Conservation (phyloP, 805 yeast species). For the Blastobotrys attinorum region DNA sequence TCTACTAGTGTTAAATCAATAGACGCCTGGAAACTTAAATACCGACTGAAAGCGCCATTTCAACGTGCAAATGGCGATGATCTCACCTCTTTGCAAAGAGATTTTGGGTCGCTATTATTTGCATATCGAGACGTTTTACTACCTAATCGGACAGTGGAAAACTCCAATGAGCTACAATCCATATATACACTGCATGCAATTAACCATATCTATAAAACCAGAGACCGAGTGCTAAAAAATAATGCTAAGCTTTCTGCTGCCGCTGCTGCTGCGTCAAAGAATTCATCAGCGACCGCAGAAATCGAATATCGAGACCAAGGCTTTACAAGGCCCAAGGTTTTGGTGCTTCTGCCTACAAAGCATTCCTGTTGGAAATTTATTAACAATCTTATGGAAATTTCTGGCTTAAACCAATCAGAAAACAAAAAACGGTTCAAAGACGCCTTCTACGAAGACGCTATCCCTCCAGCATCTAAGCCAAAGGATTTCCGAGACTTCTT, state of each 20-base stretch:
- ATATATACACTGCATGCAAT: slow-evolving; percentile 63
- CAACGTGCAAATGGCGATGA: slow-evolving; percentile 15
- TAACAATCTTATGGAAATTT: slow-evolving; percentile 47
- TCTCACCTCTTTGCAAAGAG: slow-evolving; percentile 40
- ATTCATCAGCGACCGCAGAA: slow-evolving; percentile 30
- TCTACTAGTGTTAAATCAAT: not conserved
- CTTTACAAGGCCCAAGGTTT: slow-evolving; percentile 83
- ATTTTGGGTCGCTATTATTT: slow-evolving; percentile 56
- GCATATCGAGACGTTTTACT: slow-evolving; percentile 64
- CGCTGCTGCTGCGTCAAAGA: too few species aligned
- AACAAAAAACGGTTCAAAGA: slow-evolving; percentile 65
- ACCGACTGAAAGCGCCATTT: slow-evolving; percentile 16
- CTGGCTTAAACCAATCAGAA: slow-evolving; percentile 70
- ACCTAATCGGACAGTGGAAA: slow-evolving; percentile 46
- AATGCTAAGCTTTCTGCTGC: slow-evolving; percentile 46
- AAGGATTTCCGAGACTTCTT: slow-evolving; percentile 74
- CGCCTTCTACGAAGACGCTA: slow-evolving; percentile 54
- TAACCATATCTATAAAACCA: slow-evolving; percentile 79
- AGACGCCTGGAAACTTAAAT: too few species aligned
- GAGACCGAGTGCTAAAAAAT: slow-evolving; percentile 77
- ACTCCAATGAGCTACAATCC: slow-evolving; percentile 47
- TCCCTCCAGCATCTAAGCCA: slow-evolving; percentile 54
- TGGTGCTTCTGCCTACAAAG: slow-evolving; percentile 79
- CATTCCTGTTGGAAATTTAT: slow-evolving; percentile 66
- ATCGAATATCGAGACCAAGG: slow-evolving; percentile 86